phyloP scores from a whole-genome alignment of 768 basidiomycete genomes.

The Tylopilus intermedius region DNA sequence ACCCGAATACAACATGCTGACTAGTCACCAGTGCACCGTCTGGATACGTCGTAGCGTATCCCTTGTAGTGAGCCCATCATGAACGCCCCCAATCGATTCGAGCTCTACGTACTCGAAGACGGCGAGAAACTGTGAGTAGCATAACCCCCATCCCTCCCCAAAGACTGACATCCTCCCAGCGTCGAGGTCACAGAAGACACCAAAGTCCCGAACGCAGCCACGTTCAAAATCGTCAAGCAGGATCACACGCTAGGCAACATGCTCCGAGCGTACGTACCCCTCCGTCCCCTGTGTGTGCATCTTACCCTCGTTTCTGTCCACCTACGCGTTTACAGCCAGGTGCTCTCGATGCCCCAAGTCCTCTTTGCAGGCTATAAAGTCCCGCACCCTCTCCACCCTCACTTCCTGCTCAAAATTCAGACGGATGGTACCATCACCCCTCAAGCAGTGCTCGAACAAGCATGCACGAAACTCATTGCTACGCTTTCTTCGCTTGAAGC shows the following conservation, averaged over 20 bases:
- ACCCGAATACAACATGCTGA: slow-evolving; percentile 8
- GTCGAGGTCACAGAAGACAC: slow-evolving; percentile 92
- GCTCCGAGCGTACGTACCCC: slow-evolving; percentile 75
- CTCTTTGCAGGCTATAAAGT: slow-evolving; percentile 98
- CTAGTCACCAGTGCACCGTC: not conserved
- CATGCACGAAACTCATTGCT: slow-evolving; percentile 76
- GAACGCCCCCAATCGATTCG: slow-evolving; percentile 94
- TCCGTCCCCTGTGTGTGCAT: not conserved
- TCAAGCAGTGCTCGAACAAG: slow-evolving; percentile 74
- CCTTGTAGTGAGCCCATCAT: slow-evolving; percentile 35
- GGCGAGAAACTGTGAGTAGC: slow-evolving; percentile 82
- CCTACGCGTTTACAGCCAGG: slow-evolving; percentile 55
- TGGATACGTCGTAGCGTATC: not conserved
- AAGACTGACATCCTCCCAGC: slow-evolving; percentile 36
- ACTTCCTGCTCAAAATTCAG: slow-evolving; percentile 93
- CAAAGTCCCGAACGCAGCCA: slow-evolving; percentile 96
- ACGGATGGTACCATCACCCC: slow-evolving; percentile 87
- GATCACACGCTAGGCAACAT: slow-evolving; percentile 97
- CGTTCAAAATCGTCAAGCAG: slow-evolving; percentile 90
- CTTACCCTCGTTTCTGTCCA: slow-evolving; percentile 1
- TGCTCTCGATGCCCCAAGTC: slow-evolving; percentile 80
- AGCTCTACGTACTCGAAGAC: slow-evolving; percentile 87
- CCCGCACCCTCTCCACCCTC: slow-evolving; percentile 91
- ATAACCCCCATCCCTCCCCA: too few relatives aligned
- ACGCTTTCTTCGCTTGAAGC: slow-evolving; percentile 62